phyloP scores from a whole-genome alignment of 2,329 filamentous ascomycete species.

The Pestalotiopsis sp. region DNA sequence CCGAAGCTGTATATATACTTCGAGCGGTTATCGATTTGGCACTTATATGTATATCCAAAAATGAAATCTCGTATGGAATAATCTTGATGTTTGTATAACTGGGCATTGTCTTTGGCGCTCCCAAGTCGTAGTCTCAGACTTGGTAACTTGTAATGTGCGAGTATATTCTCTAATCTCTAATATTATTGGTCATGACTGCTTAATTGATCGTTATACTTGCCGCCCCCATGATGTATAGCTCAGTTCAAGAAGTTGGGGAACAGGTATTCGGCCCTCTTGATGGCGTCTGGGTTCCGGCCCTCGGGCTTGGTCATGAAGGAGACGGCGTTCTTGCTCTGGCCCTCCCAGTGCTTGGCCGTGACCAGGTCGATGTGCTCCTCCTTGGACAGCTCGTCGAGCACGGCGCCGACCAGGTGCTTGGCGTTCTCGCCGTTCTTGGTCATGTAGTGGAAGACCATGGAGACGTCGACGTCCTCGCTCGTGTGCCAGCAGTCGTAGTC shows the following conservation, averaged over 20 bases:
- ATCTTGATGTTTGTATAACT: neutral
- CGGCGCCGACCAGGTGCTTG: conserved; percentile 79
- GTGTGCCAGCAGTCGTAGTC: conserved; percentile 99
- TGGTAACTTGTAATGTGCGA: neutral
- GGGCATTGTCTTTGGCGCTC: neutral
- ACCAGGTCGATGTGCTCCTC: conserved; percentile 77
- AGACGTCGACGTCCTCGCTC: conserved; percentile 83
- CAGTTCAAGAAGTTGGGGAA: conserved; percentile 78
- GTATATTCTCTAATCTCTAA: neutral
- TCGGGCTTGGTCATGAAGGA: conserved; percentile 80
- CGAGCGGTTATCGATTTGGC: neutral
- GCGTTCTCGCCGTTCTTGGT: conserved; percentile 89
- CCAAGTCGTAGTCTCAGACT: neutral
- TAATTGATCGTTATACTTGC: neutral
- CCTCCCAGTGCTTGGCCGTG: conserved; percentile 78
- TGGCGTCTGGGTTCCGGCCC: conserved; percentile 72
- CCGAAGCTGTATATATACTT: neutral
- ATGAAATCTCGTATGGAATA: neutral
- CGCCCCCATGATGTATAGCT: neutral
- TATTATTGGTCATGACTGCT: neutral
- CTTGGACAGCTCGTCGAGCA: conserved; percentile 82
- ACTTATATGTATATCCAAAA: neutral
- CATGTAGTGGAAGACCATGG: conserved; percentile 98
- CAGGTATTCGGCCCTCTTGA: conserved; percentile 81
- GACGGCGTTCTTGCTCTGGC: conserved; percentile 75